Evolutionary conservation across 495 filamentous ascomycete species (phyloP), one percentile per base, ranked within the genome.

Genomic region (Cenococcum geophilum): DNA sequence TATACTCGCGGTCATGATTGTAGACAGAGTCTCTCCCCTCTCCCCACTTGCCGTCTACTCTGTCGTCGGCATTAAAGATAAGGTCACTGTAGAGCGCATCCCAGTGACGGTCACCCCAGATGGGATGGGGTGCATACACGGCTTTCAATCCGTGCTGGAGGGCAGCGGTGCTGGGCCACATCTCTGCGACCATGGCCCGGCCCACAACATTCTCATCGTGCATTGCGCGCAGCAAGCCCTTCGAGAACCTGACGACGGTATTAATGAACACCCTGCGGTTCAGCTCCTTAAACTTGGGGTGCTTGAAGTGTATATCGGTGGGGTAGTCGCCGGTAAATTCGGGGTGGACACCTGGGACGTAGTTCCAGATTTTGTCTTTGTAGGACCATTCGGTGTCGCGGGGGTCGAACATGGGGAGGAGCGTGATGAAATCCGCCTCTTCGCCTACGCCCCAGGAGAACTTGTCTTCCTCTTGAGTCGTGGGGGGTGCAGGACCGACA

Each of bases 401-500:
- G 1, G 83, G 81, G 66, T 89, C 82, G 74, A 88, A 86, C 23
- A 89, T 85, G 5, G 88, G 87, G 0, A 83, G 77, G 36, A 89
- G 76, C 2, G 83, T 84, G 62, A 91, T 88, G 60, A 87, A 74
- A 68, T 92, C 88, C 21, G 88, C 88, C 55, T 88, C 85, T 73
- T 90, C 87, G 54, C 80, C 85, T 16, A 88, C 81, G 23, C 88
- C 88, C 87, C 87, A 91, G 55, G 76, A 65, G 70, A 85, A 89
- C 37, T 82, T 68, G 70, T 91, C 88, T 3, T 83, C 66, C 21
- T 80, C 76, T 3, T 84, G 76, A 0, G 74, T 64, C 66, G 53
- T 0, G 82, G 78, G 21, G 85, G 86, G 10, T n/a, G 45, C 51
- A 0, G 83, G 84, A 22, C 87, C 87, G 23, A 83, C 63, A 0